Evolutionary conservation across 495 filamentous ascomycete species (phyloP).

Genomic region (Lasiosphaeria hispida): DNA sequence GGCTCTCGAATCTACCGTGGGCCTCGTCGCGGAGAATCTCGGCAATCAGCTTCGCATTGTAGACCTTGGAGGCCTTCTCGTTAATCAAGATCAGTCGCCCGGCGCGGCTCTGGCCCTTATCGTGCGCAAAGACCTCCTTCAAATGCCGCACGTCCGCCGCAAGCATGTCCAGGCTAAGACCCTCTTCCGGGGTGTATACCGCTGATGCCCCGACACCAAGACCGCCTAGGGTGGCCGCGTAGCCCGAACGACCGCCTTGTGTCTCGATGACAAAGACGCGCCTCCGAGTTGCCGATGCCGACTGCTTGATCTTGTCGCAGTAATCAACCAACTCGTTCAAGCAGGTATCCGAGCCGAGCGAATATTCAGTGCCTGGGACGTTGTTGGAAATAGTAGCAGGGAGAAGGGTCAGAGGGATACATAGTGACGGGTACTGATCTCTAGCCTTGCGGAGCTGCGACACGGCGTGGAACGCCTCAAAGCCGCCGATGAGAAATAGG

Average conservation of each 20-base stretch:
- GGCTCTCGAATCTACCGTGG: slow-evolving; percentile 87
- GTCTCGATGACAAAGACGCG: slow-evolving; percentile 98
- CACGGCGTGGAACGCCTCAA: slow-evolving; percentile 93
- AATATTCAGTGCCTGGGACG: slow-evolving; percentile 96
- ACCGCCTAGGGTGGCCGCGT: slow-evolving; percentile 87
- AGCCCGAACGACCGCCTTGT: slow-evolving; percentile 92
- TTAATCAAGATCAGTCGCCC: slow-evolving; percentile 94
- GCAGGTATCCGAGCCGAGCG: slow-evolving; percentile 93
- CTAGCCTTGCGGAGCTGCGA: slow-evolving; percentile 80
- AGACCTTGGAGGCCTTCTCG: slow-evolving; percentile 85
- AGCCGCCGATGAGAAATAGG: slow-evolving; percentile 90
- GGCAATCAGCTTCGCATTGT: slow-evolving; percentile 88
- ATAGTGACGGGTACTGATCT: slow-evolving; percentile 74
- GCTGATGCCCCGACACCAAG: slow-evolving; percentile 88
- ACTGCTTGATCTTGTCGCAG: slow-evolving; percentile 96
- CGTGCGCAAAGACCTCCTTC: slow-evolving; percentile 76
- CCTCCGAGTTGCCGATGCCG: slow-evolving; percentile 85
- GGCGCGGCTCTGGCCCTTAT: slow-evolving; percentile 85
- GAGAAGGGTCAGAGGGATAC: slow-evolving; percentile 87
- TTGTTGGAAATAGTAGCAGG: slow-evolving; percentile 99
- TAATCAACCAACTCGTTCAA: slow-evolving; percentile 94
- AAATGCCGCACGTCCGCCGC: slow-evolving; percentile 87
- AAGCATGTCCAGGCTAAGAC: slow-evolving; percentile 90
- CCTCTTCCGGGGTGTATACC: slow-evolving; percentile 96
- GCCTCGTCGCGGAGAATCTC: slow-evolving; percentile 95